These are phyloP conservation scores for Bacidia gigantensis DNA, from an alignment of 495 filamentous ascomycete species.

Conservation along the genomic window DNA sequence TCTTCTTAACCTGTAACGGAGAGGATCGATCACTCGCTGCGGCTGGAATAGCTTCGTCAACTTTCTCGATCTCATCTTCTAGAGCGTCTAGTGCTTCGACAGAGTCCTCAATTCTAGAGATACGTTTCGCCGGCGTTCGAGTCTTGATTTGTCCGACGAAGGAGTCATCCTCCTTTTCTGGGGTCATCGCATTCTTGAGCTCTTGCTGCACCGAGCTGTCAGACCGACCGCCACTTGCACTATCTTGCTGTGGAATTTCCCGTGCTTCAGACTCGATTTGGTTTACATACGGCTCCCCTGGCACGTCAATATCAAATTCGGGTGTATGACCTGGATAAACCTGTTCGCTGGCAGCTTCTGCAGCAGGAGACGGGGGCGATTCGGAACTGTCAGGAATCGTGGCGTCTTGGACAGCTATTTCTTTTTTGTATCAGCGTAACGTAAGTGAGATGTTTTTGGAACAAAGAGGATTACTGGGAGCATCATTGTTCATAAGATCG, in stretches of 20 bases:
- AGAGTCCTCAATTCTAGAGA: slow-evolving; percentile 52
- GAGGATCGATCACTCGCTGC: slow-evolving; percentile 2
- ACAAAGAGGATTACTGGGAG: neutral
- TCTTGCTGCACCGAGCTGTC: neutral
- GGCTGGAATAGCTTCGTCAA: slow-evolving; percentile 26
- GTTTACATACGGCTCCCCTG: neutral
- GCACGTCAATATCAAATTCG: neutral
- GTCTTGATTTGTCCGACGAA: slow-evolving; percentile 27
- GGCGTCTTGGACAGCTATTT: neutral
- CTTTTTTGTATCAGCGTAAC: neutral
- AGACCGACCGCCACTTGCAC: too few species aligned
- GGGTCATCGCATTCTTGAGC: neutral
- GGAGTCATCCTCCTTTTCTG: slow-evolving; percentile 18
- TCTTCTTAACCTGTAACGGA: slow-evolving; percentile 3
- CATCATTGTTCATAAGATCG: neutral
- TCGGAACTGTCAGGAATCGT: neutral
- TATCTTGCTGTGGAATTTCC: too few species aligned
- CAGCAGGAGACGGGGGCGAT: slow-evolving; percentile 4
- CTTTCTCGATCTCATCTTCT: slow-evolving; percentile 50
- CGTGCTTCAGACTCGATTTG: neutral
- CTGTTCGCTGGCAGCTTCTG: slow-evolving; percentile 1
- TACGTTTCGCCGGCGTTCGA: slow-evolving; percentile 28
- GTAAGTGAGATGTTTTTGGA: neutral
- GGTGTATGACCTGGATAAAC: neutral
- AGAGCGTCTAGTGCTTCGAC: slow-evolving; percentile 54